Evolutionary conservation across 495 filamentous ascomycete genomes (phyloP).

Genomic region (Tuber magnatum): DNA sequence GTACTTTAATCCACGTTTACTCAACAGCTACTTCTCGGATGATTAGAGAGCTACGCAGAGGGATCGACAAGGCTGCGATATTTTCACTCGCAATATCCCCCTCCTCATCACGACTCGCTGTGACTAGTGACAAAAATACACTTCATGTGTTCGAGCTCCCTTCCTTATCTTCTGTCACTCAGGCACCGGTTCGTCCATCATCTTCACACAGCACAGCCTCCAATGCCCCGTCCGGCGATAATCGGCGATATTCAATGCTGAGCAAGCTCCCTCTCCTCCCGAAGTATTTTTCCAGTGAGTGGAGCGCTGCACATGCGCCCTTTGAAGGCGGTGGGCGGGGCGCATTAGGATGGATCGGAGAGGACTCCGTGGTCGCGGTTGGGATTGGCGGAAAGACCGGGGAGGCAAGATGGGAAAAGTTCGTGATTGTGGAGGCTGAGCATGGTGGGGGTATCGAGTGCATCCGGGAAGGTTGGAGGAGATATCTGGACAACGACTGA

Average conservation of each 20-base stretch:
- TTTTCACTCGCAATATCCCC: constrained; percentile 85
- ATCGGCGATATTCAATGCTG: constrained; percentile 36
- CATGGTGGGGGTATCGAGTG: constrained; percentile 44
- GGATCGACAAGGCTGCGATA: constrained; percentile 78
- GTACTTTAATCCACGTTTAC: constrained; percentile 81
- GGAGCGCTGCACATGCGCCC: constrained; percentile 38
- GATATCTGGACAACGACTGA: constrained; percentile 41
- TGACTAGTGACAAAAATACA: constrained; percentile 95
- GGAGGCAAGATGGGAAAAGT: constrained; percentile 40
- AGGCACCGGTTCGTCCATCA: constrained; percentile 40
- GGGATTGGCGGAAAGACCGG: constrained; percentile 32
- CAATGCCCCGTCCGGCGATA: constrained; percentile 26
- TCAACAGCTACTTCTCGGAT: constrained; percentile 68
- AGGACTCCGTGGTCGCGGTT: constrained; percentile 37
- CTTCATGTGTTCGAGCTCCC: constrained; percentile 84
- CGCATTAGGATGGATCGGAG: constrained; percentile 34
- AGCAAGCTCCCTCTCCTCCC: constrained; percentile 38
- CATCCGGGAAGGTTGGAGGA: constrained; percentile 39
- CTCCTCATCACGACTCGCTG: constrained; percentile 66
- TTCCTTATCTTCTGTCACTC: constrained; percentile 32
- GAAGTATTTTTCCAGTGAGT: constrained; percentile 41
- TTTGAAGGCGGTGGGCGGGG: constrained; percentile 40
- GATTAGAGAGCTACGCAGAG: constrained; percentile 74
- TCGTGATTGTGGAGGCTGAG: constrained; percentile 38
- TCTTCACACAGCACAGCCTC: constrained; percentile 31